Conservation (phyloP, 108 stramenopile genomes). For the Craspedostauros australis region DNA sequence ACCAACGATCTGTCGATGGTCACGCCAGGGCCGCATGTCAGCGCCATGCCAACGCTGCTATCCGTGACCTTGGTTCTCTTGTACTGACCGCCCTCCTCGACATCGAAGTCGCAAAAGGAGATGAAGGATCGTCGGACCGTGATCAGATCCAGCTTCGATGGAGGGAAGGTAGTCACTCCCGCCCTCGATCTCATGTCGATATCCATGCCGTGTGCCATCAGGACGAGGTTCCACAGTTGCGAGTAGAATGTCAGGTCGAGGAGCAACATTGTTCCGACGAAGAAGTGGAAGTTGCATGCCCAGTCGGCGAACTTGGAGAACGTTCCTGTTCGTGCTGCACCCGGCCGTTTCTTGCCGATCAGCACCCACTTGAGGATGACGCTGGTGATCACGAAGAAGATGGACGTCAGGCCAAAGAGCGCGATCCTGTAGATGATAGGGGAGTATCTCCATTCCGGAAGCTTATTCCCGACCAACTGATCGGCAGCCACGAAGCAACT, state of each 20-base stretch:
- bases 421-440: background rate
- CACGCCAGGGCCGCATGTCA: no score
- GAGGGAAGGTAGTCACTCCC: background rate
- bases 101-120: background rate
- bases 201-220: constrained; percentile 2
- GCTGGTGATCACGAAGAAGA: background rate
- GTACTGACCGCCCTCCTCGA: background rate
- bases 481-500: background rate
- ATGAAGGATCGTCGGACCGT: background rate
- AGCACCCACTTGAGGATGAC: constrained; percentile 4
- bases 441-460: constrained; percentile 7
- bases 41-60: constrained; percentile 1
- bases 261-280: background rate
- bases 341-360: constrained; percentile 4
- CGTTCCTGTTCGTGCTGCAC: no score
- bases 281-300: constrained; percentile 1
- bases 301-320: constrained; percentile 3
- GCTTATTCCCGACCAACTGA: background rate
- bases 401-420: background rate
- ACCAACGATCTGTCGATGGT: no score
- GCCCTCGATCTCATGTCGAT: background rate
- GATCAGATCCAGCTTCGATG: constrained; percentile 9
- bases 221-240: background rate
- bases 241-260: background rate
- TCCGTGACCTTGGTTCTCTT: background rate